Evolutionary conservation across 441 rosid genomes (phyloP).

Genomic region (Cnidoscolus chayamansa): DNA sequence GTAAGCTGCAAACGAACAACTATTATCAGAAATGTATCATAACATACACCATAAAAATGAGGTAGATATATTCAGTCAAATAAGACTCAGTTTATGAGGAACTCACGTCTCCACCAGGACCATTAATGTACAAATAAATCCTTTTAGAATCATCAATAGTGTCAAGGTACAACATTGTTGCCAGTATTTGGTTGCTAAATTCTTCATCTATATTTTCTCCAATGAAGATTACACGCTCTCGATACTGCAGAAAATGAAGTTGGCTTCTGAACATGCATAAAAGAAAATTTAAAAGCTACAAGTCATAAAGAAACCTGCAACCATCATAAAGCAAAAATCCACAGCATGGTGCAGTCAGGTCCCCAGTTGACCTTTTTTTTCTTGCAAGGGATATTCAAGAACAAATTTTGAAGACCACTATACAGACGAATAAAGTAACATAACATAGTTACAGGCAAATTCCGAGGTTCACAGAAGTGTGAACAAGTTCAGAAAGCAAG

Average conservation of each 20-base stretch:
- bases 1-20: conserved; percentile 51
- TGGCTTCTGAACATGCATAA: conserved; percentile 12
- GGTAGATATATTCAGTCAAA: not conserved
- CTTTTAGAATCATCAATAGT: conserved; percentile 62
- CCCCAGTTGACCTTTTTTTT: not conserved
- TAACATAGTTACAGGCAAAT: not conserved
- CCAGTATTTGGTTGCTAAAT: conserved; percentile 83
- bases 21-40: conserved; percentile 19
- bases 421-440: not conserved
- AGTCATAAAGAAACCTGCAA: not conserved
- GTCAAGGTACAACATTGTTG: conserved; percentile 87
- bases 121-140: conserved; percentile 60
- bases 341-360: not conserved
- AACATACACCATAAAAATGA: conserved; percentile 11
- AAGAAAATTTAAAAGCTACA: not conserved
- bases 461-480: not conserved
- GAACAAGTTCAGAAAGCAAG: not conserved
- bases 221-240: conserved; percentile 79
- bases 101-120: conserved; percentile 93
- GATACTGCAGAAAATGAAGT: conserved; percentile 55
- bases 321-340: not conserved
- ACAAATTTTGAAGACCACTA: not conserved
- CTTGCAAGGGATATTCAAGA: not conserved
- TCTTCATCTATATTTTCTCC: conserved; percentile 78
- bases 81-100: conserved; percentile 20